phyloP scores from a whole-genome alignment of 768 basidiomycete genomes.

The Hebeloma cylindrosporum region DNA sequence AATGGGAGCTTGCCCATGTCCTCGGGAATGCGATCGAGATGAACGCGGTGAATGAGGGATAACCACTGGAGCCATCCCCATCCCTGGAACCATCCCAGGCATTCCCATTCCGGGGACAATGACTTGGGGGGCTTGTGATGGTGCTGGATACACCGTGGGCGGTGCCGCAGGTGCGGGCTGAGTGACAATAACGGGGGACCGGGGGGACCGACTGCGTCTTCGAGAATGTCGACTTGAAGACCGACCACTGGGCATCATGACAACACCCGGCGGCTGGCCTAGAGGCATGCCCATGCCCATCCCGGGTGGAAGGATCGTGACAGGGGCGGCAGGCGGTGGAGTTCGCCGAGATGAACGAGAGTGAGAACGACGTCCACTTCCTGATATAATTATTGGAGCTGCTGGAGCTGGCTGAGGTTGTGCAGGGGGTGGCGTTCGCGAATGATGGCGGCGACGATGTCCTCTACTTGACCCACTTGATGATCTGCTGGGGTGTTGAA shows the following conservation, averaged over 20 bases:
- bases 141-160: slow-evolving; percentile 8
- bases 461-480: slow-evolving; percentile 18
- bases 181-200: slow-evolving; percentile 12
- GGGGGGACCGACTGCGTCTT: slow-evolving; percentile 12
- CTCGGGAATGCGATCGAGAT: background rate
- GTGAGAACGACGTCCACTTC: slow-evolving; percentile 17
- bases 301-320: slow-evolving; percentile 20
- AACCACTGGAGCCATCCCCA: slow-evolving; percentile 1
- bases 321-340: slow-evolving; percentile 8
- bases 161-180: slow-evolving; percentile 15
- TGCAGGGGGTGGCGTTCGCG: slow-evolving; percentile 11
- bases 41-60: background rate
- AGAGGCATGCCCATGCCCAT: slow-evolving; percentile 5
- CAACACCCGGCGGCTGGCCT: slow-evolving; percentile 8
- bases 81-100: slow-evolving; percentile 10
- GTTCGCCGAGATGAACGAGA: slow-evolving; percentile 20
- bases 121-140: slow-evolving; percentile 10
- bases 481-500: slow-evolving; percentile 15
- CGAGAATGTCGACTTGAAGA: slow-evolving; percentile 11
- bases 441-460: slow-evolving; percentile 13
- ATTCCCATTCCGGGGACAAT: slow-evolving; percentile 10
- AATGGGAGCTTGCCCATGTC: slow-evolving; percentile 1
- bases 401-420: slow-evolving; percentile 12
- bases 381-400: slow-evolving; percentile 22
- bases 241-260: slow-evolving; percentile 19